Base-by-base conservation (phyloP, 768 basidiomycete species). In the Pisolithus sp. region DNA sequence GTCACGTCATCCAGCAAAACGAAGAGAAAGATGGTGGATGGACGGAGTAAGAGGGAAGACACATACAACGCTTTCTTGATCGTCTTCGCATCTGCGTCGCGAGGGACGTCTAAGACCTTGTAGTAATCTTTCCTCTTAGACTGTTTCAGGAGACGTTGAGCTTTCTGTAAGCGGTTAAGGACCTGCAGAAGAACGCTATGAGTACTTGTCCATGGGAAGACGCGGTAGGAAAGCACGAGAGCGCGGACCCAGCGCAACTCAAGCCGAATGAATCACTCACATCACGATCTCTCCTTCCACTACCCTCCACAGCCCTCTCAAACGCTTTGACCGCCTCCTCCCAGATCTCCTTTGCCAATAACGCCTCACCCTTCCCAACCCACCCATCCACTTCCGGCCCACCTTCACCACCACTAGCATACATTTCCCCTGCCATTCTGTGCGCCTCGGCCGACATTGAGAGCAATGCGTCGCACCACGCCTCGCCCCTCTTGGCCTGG, bases 61-160 rank as follows among this genome's bases (percentile, higher is more conserved):
- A 80, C 83, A 54, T 63, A 89, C 90, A 76, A 97, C 23, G 93
- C 93, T 63, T 93, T 93, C 77, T 96, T 97, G 74, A 99, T 94
- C 1, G 90, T 87, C 67, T 76, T 78, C n/a, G 68, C 64, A 59
- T 97, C 95, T 0, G 94, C 95, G 59, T 95, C 93, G 8, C 93
- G 74, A 5, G 86, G 63, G 2, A 97, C 92, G 7, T 85, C 91
- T 2, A 99, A 71, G 40, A 96, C 81, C 72, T 97, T 98, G 76
- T 99, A 98, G 63, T 97, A 99, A 59, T 97, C 93, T 72, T 98
- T 97, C 64, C 82, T 81, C 59, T 82, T 86, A 44, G 86, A 88
- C 68, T 92, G 89, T 66, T 97, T 97, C 52, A 97, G 71, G 47
- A 92, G 68, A 52, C 81, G 78, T 64, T 95, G 91, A 1, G 95